phyloP scores from a whole-genome alignment of 805 yeast genomes.

The Wickerhamiella siamensis region DNA sequence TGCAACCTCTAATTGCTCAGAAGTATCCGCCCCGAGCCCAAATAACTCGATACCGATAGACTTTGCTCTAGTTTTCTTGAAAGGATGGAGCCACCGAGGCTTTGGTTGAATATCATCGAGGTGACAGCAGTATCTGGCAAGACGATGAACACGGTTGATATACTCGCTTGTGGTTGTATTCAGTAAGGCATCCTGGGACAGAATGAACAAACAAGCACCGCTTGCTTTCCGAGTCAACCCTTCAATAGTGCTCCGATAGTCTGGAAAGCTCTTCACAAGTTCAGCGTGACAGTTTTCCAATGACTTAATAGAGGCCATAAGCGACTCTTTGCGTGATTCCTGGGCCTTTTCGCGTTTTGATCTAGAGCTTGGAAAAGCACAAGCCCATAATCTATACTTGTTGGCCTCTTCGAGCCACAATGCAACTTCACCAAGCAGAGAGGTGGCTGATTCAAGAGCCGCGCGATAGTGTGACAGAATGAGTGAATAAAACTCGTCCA shows the following conservation, averaged over 20 bases:
- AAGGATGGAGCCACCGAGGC: slow-evolving; percentile 11
- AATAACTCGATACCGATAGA: not conserved
- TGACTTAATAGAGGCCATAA: slow-evolving; percentile 5
- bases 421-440: slow-evolving; percentile 8
- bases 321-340: slow-evolving; percentile 5
- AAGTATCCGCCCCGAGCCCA: not conserved
- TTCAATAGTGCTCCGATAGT: not conserved
- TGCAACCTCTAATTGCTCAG: slow-evolving; percentile 1
- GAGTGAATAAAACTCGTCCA: slow-evolving; percentile 8
- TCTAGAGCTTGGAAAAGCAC: slow-evolving; percentile 6
- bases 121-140: slow-evolving; percentile 13
- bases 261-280: slow-evolving; percentile 1
- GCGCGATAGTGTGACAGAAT: slow-evolving; percentile 9
- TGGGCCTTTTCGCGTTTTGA: slow-evolving; percentile 5
- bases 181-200: slow-evolving; percentile 11
- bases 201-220: slow-evolving; percentile 3
- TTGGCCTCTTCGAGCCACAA: slow-evolving; percentile 19
- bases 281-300: slow-evolving; percentile 5
- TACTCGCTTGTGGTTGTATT: slow-evolving; percentile 12
- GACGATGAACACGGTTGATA: slow-evolving; percentile 8
- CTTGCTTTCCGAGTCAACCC: not conserved
- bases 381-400: slow-evolving; percentile 12
- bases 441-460: slow-evolving; percentile 8
- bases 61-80: not conserved
- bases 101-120: slow-evolving; percentile 11